Conservation (phyloP, 257 asterid genomes). For the Solanum lycopersicoides region DNA sequence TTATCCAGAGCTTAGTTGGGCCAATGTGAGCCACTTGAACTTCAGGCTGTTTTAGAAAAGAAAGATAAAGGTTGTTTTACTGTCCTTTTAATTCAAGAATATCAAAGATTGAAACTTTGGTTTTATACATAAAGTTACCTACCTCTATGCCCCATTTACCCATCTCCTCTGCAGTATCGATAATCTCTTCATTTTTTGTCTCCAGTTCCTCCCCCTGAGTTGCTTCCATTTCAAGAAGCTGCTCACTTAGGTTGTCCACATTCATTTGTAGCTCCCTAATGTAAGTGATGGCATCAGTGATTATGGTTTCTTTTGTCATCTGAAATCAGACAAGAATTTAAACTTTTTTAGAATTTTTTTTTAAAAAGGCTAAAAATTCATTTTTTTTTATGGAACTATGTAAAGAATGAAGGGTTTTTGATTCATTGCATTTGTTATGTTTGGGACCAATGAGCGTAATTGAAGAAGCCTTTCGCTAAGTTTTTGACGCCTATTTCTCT, state of each 20-base stretch:
- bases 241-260: slow-evolving; percentile 45
- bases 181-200: neutral
- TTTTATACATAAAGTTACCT: neutral
- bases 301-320: slow-evolving; percentile 73
- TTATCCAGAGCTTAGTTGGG: slow-evolving; percentile 64
- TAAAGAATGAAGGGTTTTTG: neutral
- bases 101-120: neutral
- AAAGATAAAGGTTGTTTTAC: neutral
- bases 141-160: slow-evolving; percentile 37
- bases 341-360: neutral
- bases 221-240: slow-evolving; percentile 42
- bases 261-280: slow-evolving; percentile 40
- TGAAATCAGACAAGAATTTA: slow-evolving; percentile 5
- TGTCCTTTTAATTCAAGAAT: neutral
- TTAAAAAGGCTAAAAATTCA: neutral
- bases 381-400: neutral
- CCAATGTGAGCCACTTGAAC: slow-evolving; percentile 38
- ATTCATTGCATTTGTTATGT: slow-evolving; percentile 64
- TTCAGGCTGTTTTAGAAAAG: slow-evolving; percentile 26
- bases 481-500: slow-evolving; percentile 67
- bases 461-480: slow-evolving; percentile 55
- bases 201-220: slow-evolving; percentile 4
- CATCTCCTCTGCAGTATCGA: slow-evolving; percentile 28
- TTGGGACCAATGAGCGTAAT: slow-evolving; percentile 75
- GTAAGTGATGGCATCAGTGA: slow-evolving; percentile 71